Evolutionary conservation across 192 early-diverging fungal species (phyloP), one percentile per base, ranked within the genome.

Genomic region (Coemansia sp.): DNA sequence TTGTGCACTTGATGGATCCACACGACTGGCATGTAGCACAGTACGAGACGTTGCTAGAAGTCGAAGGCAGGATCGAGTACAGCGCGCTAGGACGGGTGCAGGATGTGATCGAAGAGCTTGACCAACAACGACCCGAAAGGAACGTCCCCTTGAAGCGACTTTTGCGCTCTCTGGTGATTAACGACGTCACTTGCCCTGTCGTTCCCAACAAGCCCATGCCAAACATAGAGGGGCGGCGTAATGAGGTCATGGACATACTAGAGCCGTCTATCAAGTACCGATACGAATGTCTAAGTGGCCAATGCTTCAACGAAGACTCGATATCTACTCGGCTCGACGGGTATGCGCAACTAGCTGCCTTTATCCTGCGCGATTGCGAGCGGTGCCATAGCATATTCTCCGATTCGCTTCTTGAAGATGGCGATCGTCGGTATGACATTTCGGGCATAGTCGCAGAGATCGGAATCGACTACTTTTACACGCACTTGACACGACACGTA

Each of bases 391-490:
- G 58, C 21, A 58, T 84, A 16, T 84, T 84, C 33, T 48, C 73
- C 6, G 67, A 76, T 43, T 51, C 73, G n/a, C 66, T 79, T 30
- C 66, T 79, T 49, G 67, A 70, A 10, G 71, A 76, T 46, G 77
- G 77, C 59, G 82, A 84, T 43, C 82, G 77, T 48, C 77, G 82
- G 33, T 84, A 71, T 57, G 82, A 84, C 56, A 67, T 84, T 67
- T 43, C 82, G 8, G 77, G 77, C 7, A 79, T 84, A 36, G 64
- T 79, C 1, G 68, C 74, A 15, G 77, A 84, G 59, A 48, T 79
- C 45, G 77, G 78, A 59, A 76, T 68, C 10, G 68, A 76, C 49
- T 71, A 76, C 56, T 72, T 84, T 49, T 80, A 69, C 64, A 63
- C 64, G 18, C 62, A 66, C 55, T 51, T 84, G 20, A 68, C 49